Conservation (phyloP, 2,329 filamentous ascomycete species). For the Pleoardoris graminearum region DNA sequence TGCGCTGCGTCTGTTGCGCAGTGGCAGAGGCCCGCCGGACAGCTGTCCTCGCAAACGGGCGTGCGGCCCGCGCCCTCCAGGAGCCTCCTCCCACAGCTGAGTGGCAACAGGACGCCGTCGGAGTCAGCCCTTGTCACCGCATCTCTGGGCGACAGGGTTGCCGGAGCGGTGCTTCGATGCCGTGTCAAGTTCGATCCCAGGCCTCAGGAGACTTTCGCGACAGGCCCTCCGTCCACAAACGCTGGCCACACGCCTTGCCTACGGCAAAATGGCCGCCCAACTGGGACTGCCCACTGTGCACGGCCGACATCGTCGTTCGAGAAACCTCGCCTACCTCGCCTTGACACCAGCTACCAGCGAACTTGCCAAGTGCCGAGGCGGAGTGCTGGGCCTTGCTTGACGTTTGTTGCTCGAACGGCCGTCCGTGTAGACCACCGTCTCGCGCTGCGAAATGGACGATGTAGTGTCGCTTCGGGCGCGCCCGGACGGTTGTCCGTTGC, state of each 20-base stretch:
- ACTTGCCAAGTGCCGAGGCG: too few relatives aligned
- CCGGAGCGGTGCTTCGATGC: constrained; percentile 8
- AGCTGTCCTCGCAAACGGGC: constrained; percentile 1
- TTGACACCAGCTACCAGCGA: constrained; percentile 6
- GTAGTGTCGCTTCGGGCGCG: not conserved
- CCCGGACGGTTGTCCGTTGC: constrained; percentile 13
- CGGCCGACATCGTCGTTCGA: constrained; percentile 29
- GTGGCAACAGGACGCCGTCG: constrained; percentile 11
- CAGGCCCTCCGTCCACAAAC: constrained; percentile 21
- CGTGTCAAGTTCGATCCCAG: constrained; percentile 23
- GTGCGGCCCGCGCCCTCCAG: constrained; percentile 1
- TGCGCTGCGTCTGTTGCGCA: constrained; percentile 1
- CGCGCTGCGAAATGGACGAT: constrained; percentile 2
- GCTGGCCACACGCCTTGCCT: constrained; percentile 21
- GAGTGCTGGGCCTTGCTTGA: too few relatives aligned
- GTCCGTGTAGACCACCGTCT: not conserved
- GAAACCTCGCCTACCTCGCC: constrained; percentile 20
- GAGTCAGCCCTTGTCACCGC: constrained; percentile 11
- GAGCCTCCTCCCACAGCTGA: constrained; percentile 5
- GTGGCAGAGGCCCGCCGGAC: not conserved
- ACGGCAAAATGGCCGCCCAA: constrained; percentile 18
- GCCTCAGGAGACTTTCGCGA: constrained; percentile 26
- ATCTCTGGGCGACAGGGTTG: constrained; percentile 10
- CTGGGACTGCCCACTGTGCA: constrained; percentile 12
- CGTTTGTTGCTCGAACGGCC: not conserved